These are phyloP conservation scores for Mortierella sp. DNA, from an alignment of 371 early-diverging fungal species.

Conservation along the genomic window DNA sequence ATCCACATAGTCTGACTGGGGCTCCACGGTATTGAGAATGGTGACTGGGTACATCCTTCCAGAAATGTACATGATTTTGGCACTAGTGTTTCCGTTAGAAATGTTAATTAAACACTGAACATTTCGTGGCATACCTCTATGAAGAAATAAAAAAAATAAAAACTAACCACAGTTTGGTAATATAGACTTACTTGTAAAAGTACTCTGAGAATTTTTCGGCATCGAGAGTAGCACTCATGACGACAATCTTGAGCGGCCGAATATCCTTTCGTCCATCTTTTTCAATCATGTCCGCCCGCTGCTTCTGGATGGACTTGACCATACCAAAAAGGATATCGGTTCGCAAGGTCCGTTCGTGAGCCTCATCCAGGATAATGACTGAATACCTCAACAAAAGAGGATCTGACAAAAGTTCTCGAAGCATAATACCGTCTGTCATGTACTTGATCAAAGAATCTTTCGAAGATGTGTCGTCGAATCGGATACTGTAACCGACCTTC, in stretches of 20 bases:
- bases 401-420: constrained; percentile 93
- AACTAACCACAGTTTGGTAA: too few species aligned
- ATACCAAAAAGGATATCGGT: constrained; percentile 98
- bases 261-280: constrained; percentile 54
- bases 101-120: background rate
- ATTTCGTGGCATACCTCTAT: too few species aligned
- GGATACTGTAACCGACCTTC: constrained; percentile 93
- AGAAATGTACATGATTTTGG: constrained; percentile 83
- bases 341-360: constrained; percentile 97
- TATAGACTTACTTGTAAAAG: constrained; percentile 69
- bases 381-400: constrained; percentile 81
- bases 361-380: constrained; percentile 96
- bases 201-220: constrained; percentile 91
- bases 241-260: constrained; percentile 81
- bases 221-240: constrained; percentile 98
- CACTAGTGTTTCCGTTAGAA: constrained; percentile 59
- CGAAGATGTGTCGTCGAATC: constrained; percentile 95
- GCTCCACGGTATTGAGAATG: constrained; percentile 78
- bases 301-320: constrained; percentile 85
- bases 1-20: constrained; percentile 93
- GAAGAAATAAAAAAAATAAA: background rate
- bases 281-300: constrained; percentile 61
- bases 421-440: constrained; percentile 98
- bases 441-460: constrained; percentile 90
- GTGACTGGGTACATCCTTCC: constrained; percentile 93